Conservation (phyloP, 805 yeast species). For the Deakozyma indianensis region DNA sequence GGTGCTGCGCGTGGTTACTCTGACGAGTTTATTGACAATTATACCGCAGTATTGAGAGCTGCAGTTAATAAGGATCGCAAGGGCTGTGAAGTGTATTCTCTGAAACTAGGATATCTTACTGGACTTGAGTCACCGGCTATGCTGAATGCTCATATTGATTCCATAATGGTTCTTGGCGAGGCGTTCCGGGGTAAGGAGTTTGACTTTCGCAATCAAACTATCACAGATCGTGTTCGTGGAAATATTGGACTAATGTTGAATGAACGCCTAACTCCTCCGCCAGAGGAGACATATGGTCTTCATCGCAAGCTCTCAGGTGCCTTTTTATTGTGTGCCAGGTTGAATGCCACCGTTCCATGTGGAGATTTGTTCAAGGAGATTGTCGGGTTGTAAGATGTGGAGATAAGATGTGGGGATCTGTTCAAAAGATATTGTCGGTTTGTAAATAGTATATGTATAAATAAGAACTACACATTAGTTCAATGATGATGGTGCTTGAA, state of each 20-base stretch:
- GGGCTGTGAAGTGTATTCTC: conserved; percentile 49
- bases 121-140: conserved; percentile 80
- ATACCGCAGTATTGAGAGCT: conserved; percentile 57
- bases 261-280: conserved; percentile 91
- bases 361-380: conserved; percentile 61
- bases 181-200: conserved; percentile 57
- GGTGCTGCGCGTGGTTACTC: conserved; percentile 85
- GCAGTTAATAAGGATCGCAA: conserved; percentile 57
- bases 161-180: conserved; percentile 82
- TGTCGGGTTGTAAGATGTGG: conserved; percentile 32
- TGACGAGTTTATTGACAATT: conserved; percentile 51
- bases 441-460: background rate
- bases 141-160: conserved; percentile 86
- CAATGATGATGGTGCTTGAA: background rate
- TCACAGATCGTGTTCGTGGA: conserved; percentile 81
- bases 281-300: conserved; percentile 94
- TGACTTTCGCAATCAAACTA: conserved; percentile 74
- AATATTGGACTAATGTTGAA: conserved; percentile 81
- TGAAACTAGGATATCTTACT: conserved; percentile 72
- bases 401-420: too few species aligned
- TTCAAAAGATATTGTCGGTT: background rate
- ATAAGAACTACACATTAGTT: background rate
- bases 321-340: conserved; percentile 72
- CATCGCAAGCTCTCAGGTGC: conserved; percentile 95
- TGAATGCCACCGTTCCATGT: conserved; percentile 74